Evolutionary conservation across 768 basidiomycete genomes (phyloP).

Genomic region (Saitozyma sp.): DNA sequence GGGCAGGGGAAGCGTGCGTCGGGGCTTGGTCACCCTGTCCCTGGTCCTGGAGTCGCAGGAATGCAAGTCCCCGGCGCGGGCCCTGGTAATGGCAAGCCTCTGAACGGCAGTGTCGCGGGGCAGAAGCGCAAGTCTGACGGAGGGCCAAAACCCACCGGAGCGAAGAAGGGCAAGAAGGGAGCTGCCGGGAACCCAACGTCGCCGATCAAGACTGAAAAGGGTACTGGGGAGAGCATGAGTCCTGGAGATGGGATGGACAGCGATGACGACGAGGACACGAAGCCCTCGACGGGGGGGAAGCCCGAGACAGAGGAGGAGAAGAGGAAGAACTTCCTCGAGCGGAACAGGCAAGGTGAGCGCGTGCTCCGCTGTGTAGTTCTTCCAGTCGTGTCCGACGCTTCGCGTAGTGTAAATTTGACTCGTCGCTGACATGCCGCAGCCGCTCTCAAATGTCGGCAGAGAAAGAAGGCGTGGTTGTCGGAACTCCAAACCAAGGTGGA

Average conservation of each 20-base stretch:
- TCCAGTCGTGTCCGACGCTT: background rate
- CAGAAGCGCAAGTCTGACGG: conserved; percentile 44
- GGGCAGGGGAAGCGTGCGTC: background rate
- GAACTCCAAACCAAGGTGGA: conserved; percentile 93
- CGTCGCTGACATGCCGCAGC: conserved; percentile 58
- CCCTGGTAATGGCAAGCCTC: conserved; percentile 23
- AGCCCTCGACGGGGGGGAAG: conserved; percentile 59
- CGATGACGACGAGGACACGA: conserved; percentile 46
- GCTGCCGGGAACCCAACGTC: conserved; percentile 1
- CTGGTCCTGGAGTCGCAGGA: background rate
- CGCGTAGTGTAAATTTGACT: background rate
- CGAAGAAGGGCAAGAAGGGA: conserved; percentile 43
- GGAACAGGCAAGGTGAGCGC: conserved; percentile 87
- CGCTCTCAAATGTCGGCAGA: conserved; percentile 96
- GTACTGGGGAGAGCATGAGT: conserved; percentile 21
- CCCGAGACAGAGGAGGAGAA: conserved; percentile 99
- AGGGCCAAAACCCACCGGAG: conserved; percentile 8
- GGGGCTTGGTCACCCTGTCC: background rate
- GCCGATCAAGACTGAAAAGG: conserved; percentile 12
- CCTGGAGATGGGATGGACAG: conserved; percentile 43
- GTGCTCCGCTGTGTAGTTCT: background rate
- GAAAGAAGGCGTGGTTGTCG: conserved; percentile 96
- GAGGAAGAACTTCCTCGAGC: conserved; percentile 90
- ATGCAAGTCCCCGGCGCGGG: conserved; percentile 23
- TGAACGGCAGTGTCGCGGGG: conserved; percentile 15